phyloP scores from a whole-genome alignment of 163 green algal genomes.

The Volvox carteri region DNA sequence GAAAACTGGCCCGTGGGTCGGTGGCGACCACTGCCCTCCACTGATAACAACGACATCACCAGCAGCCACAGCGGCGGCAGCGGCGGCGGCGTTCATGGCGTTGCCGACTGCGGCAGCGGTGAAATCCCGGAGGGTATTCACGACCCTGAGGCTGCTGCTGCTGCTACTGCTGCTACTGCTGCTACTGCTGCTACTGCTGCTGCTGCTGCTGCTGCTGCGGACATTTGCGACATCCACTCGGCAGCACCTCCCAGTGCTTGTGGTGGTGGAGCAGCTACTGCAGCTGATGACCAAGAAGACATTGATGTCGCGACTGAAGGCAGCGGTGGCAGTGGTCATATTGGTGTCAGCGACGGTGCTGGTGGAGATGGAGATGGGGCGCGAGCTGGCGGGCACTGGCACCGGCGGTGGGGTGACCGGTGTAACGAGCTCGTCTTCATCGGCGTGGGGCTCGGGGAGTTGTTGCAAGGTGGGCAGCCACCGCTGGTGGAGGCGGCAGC shows the following conservation, averaged over 20 bases:
- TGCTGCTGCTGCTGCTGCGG: background rate
- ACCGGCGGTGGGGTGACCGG: conserved; percentile 46
- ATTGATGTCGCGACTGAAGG: background rate
- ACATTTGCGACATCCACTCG: background rate
- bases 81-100: background rate
- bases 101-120: background rate
- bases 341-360: too few species aligned
- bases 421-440: conserved; percentile 51
- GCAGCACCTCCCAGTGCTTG: too few species aligned
- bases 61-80: background rate
- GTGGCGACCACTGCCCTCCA: background rate
- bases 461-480: too few species aligned
- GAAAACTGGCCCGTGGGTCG: conserved; percentile 59
- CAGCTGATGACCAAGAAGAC: background rate
- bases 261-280: background rate
- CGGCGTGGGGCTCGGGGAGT: background rate
- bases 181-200: background rate
- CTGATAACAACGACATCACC: too few species aligned
- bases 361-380: too few species aligned
- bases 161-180: background rate
- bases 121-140: too few species aligned
- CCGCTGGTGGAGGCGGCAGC: background rate
- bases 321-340: too few species aligned
- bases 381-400: too few species aligned
- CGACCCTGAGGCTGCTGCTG: too few species aligned